Percentiles rank a stretch among this genome's conserved stretches.
phyloP scores from a whole-genome alignment of 495 filamentous ascomycete genomes.

The Viridothelium virens region DNA sequence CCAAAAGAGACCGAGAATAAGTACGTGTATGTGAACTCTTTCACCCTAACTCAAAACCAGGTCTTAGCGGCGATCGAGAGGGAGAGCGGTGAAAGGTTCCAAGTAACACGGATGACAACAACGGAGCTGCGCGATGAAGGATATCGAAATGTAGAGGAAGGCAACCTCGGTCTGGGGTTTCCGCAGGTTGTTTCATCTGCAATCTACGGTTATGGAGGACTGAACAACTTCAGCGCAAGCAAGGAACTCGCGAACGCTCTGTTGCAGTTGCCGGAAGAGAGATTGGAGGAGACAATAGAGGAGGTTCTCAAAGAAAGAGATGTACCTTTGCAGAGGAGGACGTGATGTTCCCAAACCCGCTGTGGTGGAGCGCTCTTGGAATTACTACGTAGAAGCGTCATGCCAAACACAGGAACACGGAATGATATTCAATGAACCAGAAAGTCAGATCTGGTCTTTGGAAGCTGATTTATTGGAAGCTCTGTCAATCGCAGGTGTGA shows the following conservation, averaged over 20 bases:
- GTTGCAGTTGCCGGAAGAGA: background rate
- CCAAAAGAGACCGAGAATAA: slow-evolving; percentile 16
- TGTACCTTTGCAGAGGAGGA: no score
- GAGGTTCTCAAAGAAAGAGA: background rate
- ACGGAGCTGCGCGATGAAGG: slow-evolving; percentile 7
- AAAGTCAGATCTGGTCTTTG: no score
- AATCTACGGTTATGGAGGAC: background rate
- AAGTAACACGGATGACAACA: slow-evolving; percentile 10
- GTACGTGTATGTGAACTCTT: slow-evolving; percentile 14
- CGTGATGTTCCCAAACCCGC: no score
- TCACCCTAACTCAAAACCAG: slow-evolving; percentile 16
- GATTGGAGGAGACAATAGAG: background rate
- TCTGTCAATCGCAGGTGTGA: no score
- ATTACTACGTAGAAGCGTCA: no score
- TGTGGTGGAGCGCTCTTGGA: no score
- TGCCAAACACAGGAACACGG: background rate
- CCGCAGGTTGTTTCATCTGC: background rate
- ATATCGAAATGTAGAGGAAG: background rate
- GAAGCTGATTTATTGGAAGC: no score
- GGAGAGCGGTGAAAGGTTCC: slow-evolving; percentile 9
- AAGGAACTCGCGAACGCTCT: background rate
- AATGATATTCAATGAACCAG: background rate
- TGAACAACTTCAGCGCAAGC: background rate
- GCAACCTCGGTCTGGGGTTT: background rate
- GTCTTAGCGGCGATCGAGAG: slow-evolving; percentile 18